Percentiles rank a stretch among this genome's conserved stretches.
Conservation (phyloP, 306 rosid genomes). For the Ammopiptanthus mongolicus region DNA sequence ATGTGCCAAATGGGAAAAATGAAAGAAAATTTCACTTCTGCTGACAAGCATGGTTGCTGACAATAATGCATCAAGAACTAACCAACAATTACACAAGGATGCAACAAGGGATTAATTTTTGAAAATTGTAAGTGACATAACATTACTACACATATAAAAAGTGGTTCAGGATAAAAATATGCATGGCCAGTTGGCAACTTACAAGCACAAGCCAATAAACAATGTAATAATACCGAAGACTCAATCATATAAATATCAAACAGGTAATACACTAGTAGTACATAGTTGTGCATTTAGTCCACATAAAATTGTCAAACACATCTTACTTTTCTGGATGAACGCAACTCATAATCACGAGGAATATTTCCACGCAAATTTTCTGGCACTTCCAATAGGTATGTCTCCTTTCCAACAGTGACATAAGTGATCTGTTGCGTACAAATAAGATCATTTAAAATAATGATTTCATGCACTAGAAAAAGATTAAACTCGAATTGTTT, state of each 20-base stretch:
- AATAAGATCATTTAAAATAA: too few relatives aligned
- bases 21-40: constrained; percentile 13
- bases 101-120: not conserved
- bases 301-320: not conserved
- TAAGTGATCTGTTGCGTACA: constrained; percentile 57
- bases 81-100: not conserved
- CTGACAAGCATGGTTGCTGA: not conserved
- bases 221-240: not conserved
- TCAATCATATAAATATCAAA: constrained; percentile 21
- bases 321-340: constrained; percentile 75
- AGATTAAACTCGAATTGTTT: constrained; percentile 17
- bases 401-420: constrained; percentile 75
- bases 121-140: not conserved
- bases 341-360: constrained; percentile 68
- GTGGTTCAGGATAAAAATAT: not conserved
- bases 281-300: not conserved
- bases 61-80: not conserved
- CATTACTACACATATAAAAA: not conserved
- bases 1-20: constrained; percentile 25
- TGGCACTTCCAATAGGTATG: constrained; percentile 86
- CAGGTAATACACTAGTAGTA: not conserved
- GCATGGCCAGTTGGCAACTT: constrained; percentile 1
- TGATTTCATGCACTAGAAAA: not conserved
- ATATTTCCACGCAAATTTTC: constrained; percentile 52
- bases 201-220: not conserved